A percentile compares a stretch with the other conserved stretches of the same genome.
These are phyloP conservation scores for Coniferiporia weirii DNA, from an alignment of 1,284 basidiomycete species.

Conservation along the genomic window DNA sequence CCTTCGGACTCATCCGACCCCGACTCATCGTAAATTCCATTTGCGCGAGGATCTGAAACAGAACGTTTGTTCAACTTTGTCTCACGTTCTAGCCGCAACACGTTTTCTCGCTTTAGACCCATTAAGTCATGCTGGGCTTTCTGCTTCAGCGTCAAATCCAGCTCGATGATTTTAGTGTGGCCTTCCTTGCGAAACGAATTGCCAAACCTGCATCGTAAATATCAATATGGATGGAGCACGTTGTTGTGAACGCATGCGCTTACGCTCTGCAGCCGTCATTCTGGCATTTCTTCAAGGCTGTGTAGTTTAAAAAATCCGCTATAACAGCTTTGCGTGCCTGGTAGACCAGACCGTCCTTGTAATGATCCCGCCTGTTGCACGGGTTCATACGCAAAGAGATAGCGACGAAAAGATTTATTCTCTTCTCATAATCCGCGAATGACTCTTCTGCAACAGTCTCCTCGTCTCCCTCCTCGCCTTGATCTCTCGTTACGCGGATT, in stretches of 20 bases:
- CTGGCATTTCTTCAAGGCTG: slow-evolving; percentile 68
- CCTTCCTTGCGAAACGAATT: slow-evolving; percentile 94
- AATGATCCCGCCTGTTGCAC: slow-evolving; percentile 67
- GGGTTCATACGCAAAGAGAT: slow-evolving; percentile 47
- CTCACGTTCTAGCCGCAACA: slow-evolving; percentile 52
- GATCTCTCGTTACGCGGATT: slow-evolving; percentile 32
- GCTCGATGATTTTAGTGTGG: slow-evolving; percentile 91
- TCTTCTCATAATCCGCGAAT: slow-evolving; percentile 58
- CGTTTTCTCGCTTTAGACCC: slow-evolving; percentile 64
- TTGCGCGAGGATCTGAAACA: slow-evolving; percentile 12
- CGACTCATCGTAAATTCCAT: slow-evolving; percentile 43
- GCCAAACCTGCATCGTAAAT: slow-evolving; percentile 46
- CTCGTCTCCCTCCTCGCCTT: slow-evolving; percentile 36
- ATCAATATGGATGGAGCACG: slow-evolving; percentile 7
- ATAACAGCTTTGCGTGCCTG: slow-evolving; percentile 84
- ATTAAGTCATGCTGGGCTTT: slow-evolving; percentile 57
- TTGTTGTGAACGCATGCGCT: slow-evolving; percentile 32
- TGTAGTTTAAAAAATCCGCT: slow-evolving; percentile 74
- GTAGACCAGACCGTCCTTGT: slow-evolving; percentile 88
- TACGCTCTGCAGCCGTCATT: slow-evolving; percentile 77
- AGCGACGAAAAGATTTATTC: slow-evolving; percentile 73
- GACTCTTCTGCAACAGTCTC: slow-evolving; percentile 46
- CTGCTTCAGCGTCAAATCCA: slow-evolving; percentile 80
- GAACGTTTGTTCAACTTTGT: slow-evolving; percentile 16
- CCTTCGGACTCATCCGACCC: slow-evolving; percentile 29